These are phyloP conservation scores for Malassezia nana DNA, from an alignment of 1,284 basidiomycete genomes.

Conservation along the genomic window DNA sequence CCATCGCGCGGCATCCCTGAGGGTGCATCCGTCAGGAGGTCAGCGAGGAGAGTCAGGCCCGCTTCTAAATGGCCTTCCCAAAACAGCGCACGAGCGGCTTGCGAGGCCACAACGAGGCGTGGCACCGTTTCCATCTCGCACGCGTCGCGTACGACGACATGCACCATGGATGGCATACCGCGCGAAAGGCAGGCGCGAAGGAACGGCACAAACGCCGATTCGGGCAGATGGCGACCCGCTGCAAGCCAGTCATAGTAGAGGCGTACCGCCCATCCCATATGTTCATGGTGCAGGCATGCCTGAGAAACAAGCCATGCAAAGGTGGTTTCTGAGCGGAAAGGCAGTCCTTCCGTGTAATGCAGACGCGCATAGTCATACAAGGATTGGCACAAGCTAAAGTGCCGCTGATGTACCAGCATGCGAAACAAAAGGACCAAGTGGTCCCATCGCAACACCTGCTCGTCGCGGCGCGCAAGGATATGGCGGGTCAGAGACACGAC, in stretches of 20 bases:
- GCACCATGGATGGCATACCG: conserved; percentile 2
- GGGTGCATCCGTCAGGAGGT: neutral
- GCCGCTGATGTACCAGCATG: neutral
- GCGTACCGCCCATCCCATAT: conserved; percentile 8
- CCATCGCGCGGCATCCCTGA: neutral
- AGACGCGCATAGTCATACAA: conserved; percentile 8
- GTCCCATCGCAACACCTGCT: neutral
- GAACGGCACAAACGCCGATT: neutral
- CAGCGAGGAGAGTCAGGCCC: neutral
- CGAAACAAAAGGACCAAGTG: neutral
- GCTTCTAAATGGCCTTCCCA: conserved; percentile 2
- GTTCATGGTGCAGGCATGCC: neutral
- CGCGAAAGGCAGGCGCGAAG: conserved; percentile 1
- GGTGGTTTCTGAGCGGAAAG: neutral
- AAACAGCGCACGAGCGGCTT: conserved; percentile 1
- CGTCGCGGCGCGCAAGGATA: neutral
- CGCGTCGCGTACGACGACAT: conserved; percentile 6
- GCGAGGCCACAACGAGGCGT: neutral
- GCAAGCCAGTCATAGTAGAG: conserved; percentile 13
- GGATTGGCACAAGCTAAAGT: neutral
- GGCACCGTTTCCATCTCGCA: neutral
- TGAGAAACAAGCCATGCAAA: conserved; percentile 6
- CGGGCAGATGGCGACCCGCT: neutral
- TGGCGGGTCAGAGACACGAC: neutral
- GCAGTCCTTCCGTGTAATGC: neutral